These are phyloP conservation scores for Fraxinus nigra DNA, from an alignment of 305 asterid species.

Conservation along the genomic window DNA sequence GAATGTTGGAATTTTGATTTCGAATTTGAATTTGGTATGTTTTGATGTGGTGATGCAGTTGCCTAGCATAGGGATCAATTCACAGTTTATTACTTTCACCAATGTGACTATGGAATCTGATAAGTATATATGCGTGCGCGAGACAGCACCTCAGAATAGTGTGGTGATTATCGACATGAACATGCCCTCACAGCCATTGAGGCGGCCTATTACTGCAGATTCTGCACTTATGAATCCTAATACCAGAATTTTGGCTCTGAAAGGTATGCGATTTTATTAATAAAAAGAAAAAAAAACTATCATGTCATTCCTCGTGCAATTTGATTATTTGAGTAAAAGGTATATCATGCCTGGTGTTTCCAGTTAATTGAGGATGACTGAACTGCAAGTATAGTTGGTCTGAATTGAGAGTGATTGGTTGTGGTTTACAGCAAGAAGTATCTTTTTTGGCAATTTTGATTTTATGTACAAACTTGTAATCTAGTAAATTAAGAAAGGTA, in stretches of 20 bases:
- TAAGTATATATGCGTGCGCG: slow-evolving; percentile 91
- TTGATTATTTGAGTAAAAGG: neutral
- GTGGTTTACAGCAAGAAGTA: neutral
- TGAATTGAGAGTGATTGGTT: slow-evolving; percentile 8
- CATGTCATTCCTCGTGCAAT: neutral
- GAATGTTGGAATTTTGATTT: slow-evolving; percentile 16
- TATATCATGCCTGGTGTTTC: neutral
- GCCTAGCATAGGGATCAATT: slow-evolving; percentile 93
- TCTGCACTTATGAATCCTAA: slow-evolving; percentile 98
- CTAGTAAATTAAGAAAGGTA: slow-evolving; percentile 3
- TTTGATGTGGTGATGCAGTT: slow-evolving; percentile 62
- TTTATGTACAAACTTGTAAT: neutral
- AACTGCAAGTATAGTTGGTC: slow-evolving; percentile 8
- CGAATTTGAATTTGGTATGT: slow-evolving; percentile 28
- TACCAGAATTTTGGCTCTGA: slow-evolving; percentile 78
- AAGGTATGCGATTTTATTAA: slow-evolving; percentile 44
- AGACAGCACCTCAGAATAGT: slow-evolving; percentile 92
- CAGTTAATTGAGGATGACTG: slow-evolving; percentile 16
- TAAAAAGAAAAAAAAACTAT: neutral
- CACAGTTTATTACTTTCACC: slow-evolving; percentile 93
- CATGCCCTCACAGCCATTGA: slow-evolving; percentile 94
- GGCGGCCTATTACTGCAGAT: slow-evolving; percentile 98
- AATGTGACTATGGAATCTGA: slow-evolving; percentile 99
- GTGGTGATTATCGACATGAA: slow-evolving; percentile 93
- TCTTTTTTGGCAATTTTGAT: neutral